Evolutionary conservation across 768 basidiomycete genomes (phyloP), one percentile per base, ranked within the genome.

Genomic region (Leucocoprinus sp.): DNA sequence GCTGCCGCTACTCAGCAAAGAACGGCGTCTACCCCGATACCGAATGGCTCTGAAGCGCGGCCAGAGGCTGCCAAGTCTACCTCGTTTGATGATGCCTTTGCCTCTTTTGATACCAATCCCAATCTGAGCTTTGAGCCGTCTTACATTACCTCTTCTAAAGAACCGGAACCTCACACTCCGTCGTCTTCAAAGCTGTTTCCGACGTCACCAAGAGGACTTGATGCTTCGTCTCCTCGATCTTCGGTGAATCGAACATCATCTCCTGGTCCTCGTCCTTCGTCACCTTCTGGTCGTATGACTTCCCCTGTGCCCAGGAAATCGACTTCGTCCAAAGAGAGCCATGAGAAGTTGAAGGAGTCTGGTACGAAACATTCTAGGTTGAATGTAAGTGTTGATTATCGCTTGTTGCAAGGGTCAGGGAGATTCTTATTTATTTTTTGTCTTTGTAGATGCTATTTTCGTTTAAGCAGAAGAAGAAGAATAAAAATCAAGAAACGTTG

Each of bases 381-480:
- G 43, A 90, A 84, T 52, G 87, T 89, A 65, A 67, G 84, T 74
- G 14, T 31, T 8, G n/a, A n/a, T n/a, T n/a, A n/a, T n/a, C n/a
- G n/a, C n/a, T n/a, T n/a, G n/a, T n/a, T n/a, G n/a, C n/a, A n/a
- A n/a, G n/a, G n/a, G n/a, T n/a, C n/a, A n/a, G n/a, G n/a, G n/a
- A n/a, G n/a, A n/a, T n/a, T n/a, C n/a, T n/a, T 49, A 40, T 26
- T 35, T 29, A 21, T 43, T 14, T 38, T 28, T 38, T 41, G 15
- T 37, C 50, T 41, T 22, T 43, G 33, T 50, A 83, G 87, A 74
- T 91, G 52, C 87, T 84, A 43, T 62, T 91, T 49, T 86, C 85
- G 0, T 91, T 91, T 55, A 79, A 80, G 27, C 80, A 72, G 64
- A 84, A 74, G 65, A 87, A 84, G 71, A 83, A 78, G 54, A 70